phyloP scores from a whole-genome alignment of 2,329 filamentous ascomycete species.

The Pseudogymnoascus sp. region DNA sequence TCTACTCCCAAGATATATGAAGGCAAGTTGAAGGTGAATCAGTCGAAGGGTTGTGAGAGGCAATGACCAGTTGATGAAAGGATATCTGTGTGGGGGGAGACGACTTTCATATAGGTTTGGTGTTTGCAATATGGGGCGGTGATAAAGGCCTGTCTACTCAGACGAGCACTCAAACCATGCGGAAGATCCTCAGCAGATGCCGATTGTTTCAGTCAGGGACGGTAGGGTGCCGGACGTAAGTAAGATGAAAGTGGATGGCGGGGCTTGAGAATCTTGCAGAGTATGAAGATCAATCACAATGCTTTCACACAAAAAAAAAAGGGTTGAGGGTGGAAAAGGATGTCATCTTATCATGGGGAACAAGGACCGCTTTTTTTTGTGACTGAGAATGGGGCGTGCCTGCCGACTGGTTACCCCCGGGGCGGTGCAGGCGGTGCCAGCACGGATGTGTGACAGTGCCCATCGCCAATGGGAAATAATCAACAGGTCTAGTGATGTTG shows the following conservation, averaged over 20 bases:
- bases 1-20: background rate
- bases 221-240: background rate
- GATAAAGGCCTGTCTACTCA: constrained; percentile 1
- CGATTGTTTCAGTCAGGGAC: background rate
- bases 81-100: background rate
- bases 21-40: background rate
- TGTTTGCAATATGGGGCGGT: background rate
- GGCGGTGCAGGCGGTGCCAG: background rate
- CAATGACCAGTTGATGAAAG: background rate
- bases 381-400: constrained; percentile 1
- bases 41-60: background rate
- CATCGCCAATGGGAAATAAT: constrained; percentile 6
- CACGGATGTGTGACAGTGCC: constrained; percentile 5
- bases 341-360: constrained; percentile 3
- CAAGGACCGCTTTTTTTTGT: constrained; percentile 3
- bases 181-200: background rate
- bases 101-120: constrained; percentile 1
- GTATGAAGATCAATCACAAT: constrained; percentile 5
- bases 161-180: background rate
- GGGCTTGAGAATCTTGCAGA: background rate
- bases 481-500: constrained; percentile 3
- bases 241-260: background rate
- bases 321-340: constrained; percentile 3
- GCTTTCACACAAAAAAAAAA: background rate
- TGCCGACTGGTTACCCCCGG: background rate